phyloP scores from a whole-genome alignment of 495 filamentous ascomycete genomes.

The Cenococcum geophilum region DNA sequence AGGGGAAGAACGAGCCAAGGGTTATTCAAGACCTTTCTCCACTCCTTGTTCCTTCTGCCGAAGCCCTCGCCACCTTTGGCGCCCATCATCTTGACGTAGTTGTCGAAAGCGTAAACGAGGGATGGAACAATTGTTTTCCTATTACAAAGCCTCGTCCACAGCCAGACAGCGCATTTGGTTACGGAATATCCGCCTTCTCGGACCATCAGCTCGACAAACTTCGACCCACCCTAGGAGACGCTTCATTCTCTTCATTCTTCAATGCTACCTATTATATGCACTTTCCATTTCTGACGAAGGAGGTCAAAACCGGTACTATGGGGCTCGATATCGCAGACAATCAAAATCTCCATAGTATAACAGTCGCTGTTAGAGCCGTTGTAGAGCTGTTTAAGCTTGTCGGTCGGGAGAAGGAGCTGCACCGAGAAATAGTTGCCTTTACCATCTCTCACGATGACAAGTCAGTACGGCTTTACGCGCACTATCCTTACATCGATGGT shows the following conservation, averaged over 20 bases:
- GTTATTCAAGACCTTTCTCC: constrained; percentile 1
- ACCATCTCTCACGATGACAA: neutral
- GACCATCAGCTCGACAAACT: neutral
- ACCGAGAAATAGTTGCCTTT: neutral
- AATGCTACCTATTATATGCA: constrained; percentile 5
- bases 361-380: constrained; percentile 2
- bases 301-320: no score
- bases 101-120: neutral
- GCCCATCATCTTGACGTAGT: neutral
- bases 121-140: neutral
- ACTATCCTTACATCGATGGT: neutral
- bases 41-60: neutral
- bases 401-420: neutral
- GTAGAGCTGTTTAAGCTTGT: constrained; percentile 1
- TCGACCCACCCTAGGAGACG: neutral
- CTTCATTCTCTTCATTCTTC: neutral
- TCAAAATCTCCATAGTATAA: neutral
- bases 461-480: neutral
- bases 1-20: neutral
- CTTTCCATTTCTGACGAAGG: constrained; percentile 3
- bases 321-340: neutral
- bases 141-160: neutral
- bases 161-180: neutral
- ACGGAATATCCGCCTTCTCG: neutral
- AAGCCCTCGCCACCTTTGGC: neutral